Base-by-base conservation (phyloP, 2,329 filamentous ascomycete genomes). In the Diaporthe ampelina region DNA sequence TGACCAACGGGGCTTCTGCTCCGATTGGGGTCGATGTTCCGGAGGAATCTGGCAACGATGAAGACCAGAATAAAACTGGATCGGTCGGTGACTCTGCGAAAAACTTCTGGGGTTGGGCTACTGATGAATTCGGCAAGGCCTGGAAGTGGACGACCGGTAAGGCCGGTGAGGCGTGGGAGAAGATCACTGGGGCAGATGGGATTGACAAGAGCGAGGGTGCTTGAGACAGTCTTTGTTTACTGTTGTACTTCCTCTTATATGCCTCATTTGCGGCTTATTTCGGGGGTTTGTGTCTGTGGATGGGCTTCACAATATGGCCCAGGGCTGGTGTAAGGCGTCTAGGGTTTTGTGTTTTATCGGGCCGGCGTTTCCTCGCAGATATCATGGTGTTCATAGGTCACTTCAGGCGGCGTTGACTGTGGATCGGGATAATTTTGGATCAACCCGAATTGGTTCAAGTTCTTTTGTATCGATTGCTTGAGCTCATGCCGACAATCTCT, bases 141-240 rank as follows among this genome's bases (percentile, higher is more conserved):
- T 88, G 86, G 87, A 71, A 61, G 70, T 90, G 88, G 88, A 78
- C 91, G 15, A 85, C 83, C 1, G 85, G 84, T 48, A 86, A 89
- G 76, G 78, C 89, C 17, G 83, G 82, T 43, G 81, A 86, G 45
- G 81, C 85, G 29, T 88, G 86, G 87, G 81, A 83, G 50, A 86
- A 87, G 77, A 81, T 89, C 24, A 83, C 67, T 5, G 75, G 75
- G 78, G 17, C 81, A 80, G 17, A 40, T 21, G 70, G 67, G 24
- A 19, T 17, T 13, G 48, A 52, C n/a, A n/a, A 40, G 63, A 37
- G 21, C 63, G n/a, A 68, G 32, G 32, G 32, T 15, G 24, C 32
- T 35, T 68, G 63, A 68, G n/a, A 40, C 4, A 3, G 73, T 59
- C n/a, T 40, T 21, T 54, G n/a, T 19, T 17, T 54, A 7, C 15